Conservation (phyloP, 345 rosid genomes). For the Hibiscus trionum region DNA sequence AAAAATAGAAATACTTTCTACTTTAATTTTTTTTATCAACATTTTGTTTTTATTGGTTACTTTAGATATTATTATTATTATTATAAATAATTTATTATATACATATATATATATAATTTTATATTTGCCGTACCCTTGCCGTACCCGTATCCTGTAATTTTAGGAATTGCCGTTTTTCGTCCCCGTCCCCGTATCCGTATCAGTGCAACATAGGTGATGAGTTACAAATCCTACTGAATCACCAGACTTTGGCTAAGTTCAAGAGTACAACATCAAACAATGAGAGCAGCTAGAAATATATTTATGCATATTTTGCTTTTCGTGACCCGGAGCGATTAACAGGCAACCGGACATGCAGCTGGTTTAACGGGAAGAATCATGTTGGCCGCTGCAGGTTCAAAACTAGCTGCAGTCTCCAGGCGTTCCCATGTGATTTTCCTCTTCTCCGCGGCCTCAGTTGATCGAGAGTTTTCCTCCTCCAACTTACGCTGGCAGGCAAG, state of each 20-base stretch:
- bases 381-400: slow-evolving; percentile 21
- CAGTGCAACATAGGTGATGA: too few species aligned
- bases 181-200: too few species aligned
- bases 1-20: too few species aligned
- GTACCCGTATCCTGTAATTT: too few species aligned
- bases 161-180: too few species aligned
- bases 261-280: slow-evolving; percentile 7
- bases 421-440: slow-evolving; percentile 58
- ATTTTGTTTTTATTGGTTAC: too few species aligned
- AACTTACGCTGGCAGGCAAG: slow-evolving; percentile 39
- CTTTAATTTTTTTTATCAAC: too few species aligned
- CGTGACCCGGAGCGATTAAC: slow-evolving; percentile 26
- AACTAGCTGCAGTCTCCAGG: slow-evolving; percentile 45
- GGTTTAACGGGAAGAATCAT: slow-evolving; percentile 29
- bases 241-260: slow-evolving; percentile 10
- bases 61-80: too few species aligned
- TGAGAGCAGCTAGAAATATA: slow-evolving; percentile 1
- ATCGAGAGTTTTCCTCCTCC: slow-evolving; percentile 43
- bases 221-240: slow-evolving; percentile 1
- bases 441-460: slow-evolving; percentile 38
- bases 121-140: too few species aligned
- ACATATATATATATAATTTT: too few species aligned
- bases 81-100: too few species aligned
- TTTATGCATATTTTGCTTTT: neutral
- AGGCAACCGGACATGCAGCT: slow-evolving; percentile 41